Evolutionary conservation across 2,329 filamentous ascomycete species (phyloP), one percentile per base, ranked within the genome.

Genomic region (Stagonosporopsis vannaccii): DNA sequence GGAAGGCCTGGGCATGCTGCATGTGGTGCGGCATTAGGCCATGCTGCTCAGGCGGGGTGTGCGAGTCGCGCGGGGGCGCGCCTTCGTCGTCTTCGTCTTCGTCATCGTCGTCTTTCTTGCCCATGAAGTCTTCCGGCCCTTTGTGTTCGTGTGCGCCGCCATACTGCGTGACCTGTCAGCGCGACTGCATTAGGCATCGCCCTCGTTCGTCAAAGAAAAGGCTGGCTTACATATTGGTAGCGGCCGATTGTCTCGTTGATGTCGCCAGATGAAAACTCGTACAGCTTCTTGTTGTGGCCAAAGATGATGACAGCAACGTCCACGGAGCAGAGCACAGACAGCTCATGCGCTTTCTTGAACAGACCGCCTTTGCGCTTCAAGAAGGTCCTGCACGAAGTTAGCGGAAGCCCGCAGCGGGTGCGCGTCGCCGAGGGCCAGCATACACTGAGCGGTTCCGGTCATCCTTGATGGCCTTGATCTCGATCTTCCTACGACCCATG

Each of bases 391-490:
- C 19, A n/a, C 51, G 45, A 37, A 53, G 67, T 68, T 54, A 71
- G 70, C 60, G 40, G 53, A 35, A 49, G 54, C 69, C 63, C 57
- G 52, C 68, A 30, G 39, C 19, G 19, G 42, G 53, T 56, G 56
- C 53, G 43, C 46, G 47, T 28, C 32, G 48, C 4, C 19, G 4
- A 35, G 28, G 46, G 37, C 43, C 30, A 56, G 83, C 91, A 79
- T 92, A 97, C 93, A 97, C 93, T 72, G 93, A 97, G 76, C 93
- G 92, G 76, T 97, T 97, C 72, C 93, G 88, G 79, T 97, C 93
- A 87, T 97, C 93, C 80, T 97, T 97, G 84, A 98, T 98, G 69
- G 94, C 92, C 81, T 97, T 97, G 84, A 99, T 98, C 83, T 98
- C 95, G 76, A 99, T 99, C 87, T 99, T 99, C 85, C 95, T 88